These are phyloP conservation scores for Acorus calamus DNA, from an alignment of 106 monocot genomes.

Conservation along the genomic window DNA sequence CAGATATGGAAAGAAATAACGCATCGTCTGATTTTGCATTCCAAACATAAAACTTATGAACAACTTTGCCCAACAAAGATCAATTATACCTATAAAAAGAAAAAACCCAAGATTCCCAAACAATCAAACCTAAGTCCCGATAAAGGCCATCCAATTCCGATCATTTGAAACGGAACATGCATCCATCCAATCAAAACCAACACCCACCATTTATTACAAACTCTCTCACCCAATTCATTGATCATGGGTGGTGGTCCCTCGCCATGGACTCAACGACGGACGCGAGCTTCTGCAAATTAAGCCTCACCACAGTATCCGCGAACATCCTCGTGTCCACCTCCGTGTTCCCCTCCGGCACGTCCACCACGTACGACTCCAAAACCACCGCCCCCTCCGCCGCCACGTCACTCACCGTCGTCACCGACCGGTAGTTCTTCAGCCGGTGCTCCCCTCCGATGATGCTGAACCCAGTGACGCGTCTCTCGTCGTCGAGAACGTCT, in stretches of 20 bases:
- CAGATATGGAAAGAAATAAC: no score
- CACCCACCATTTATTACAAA: no score
- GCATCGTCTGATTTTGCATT: no score
- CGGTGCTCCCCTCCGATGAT: conserved; percentile 26
- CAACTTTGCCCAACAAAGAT: no score
- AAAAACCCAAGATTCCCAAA: no score
- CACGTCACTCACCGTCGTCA: conserved; percentile 3
- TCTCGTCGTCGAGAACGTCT: conserved; percentile 28
- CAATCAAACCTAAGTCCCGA: no score
- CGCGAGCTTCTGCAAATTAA: conserved; percentile 72
- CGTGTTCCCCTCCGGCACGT: conserved; percentile 68
- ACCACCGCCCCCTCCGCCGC: conserved; percentile 32
- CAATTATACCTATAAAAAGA: no score
- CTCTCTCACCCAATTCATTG: no score
- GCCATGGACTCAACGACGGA: conserved; percentile 28
- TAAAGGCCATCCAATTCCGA: no score
- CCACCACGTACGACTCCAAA: conserved; percentile 69
- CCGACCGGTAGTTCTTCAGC: conserved; percentile 22
- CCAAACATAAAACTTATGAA: no score
- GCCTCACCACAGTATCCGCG: conserved; percentile 61
- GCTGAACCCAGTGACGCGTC: conserved; percentile 14
- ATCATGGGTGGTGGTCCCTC: not conserved
- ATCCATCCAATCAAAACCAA: no score
- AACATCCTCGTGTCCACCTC: conserved; percentile 64
- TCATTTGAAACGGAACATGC: no score